Percentiles rank a stretch among this genome's conserved stretches.
Evolutionary conservation across 805 yeast species (phyloP).

Genomic region (Myxozyma nipponensis): DNA sequence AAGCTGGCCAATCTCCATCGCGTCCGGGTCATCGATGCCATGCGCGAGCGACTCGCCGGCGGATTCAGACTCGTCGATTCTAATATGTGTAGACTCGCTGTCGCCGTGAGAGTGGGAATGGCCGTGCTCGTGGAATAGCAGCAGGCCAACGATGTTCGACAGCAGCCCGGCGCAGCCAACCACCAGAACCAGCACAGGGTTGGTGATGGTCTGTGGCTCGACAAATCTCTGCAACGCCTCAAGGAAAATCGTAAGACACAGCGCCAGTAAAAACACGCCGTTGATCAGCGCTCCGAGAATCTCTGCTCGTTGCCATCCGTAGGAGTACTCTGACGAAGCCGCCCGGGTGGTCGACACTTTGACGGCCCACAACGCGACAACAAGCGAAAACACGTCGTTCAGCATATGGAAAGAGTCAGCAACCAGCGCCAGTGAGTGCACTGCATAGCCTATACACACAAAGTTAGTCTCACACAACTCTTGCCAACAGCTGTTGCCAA

Average conservation of each 20-base stretch:
- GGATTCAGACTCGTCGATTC: constrained; percentile 24
- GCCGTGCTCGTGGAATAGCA: constrained; percentile 85
- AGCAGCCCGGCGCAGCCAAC: constrained; percentile 82
- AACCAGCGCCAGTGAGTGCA: constrained; percentile 87
- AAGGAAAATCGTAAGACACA: constrained; percentile 85
- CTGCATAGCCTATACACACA: constrained; percentile 61
- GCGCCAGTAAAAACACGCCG: constrained; percentile 87
- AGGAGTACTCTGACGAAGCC: constrained; percentile 86
- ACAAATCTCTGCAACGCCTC: constrained; percentile 90
- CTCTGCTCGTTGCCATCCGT: constrained; percentile 98
- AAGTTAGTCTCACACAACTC: not conserved
- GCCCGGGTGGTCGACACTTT: constrained; percentile 74
- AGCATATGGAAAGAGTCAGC: constrained; percentile 98
- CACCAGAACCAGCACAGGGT: constrained; percentile 73
- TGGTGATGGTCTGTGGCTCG: constrained; percentile 70
- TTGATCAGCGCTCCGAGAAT: constrained; percentile 91
- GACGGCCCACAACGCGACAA: constrained; percentile 96
- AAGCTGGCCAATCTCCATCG: constrained; percentile 22
- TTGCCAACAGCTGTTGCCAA: not conserved
- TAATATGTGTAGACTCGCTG: constrained; percentile 40
- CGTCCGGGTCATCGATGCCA: constrained; percentile 14
- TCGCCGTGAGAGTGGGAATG: constrained; percentile 54
- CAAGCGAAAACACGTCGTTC: constrained; percentile 82
- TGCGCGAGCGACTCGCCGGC: constrained; percentile 22
- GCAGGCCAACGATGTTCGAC: constrained; percentile 78